Conservation (phyloP, 129 eudicot species). For the Dittrichia graveolens region DNA sequence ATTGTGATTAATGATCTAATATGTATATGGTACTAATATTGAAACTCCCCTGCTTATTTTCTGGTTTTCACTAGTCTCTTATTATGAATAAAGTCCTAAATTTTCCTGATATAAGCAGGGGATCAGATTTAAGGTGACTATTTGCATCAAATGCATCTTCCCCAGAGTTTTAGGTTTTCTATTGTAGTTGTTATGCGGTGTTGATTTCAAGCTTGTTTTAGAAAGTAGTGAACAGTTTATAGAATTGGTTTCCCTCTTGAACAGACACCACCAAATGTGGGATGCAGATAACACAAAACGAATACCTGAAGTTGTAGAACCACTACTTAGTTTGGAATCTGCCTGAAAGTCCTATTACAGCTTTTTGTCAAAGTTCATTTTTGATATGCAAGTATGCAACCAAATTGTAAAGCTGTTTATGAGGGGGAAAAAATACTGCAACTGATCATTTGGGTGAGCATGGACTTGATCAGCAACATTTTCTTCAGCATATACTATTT, state of each 20-base stretch:
- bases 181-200: background rate
- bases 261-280: background rate
- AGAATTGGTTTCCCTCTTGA: constrained; percentile 7
- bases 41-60: background rate
- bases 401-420: background rate
- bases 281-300: constrained; percentile 4
- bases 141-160: background rate
- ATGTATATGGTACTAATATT: background rate
- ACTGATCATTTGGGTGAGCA: constrained; percentile 1
- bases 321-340: background rate
- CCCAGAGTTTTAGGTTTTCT: background rate
- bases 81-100: background rate
- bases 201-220: constrained; percentile 5
- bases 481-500: background rate
- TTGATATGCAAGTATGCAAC: constrained; percentile 1
- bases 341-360: too few species aligned
- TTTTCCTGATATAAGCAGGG: background rate
- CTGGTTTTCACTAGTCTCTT: constrained; percentile 4
- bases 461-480: background rate
- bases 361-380: background rate
- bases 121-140: background rate
- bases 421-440: background rate
- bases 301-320: background rate
- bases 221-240: background rate
- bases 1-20: background rate